A percentile compares a stretch with the other conserved stretches of the same genome.
Evolutionary conservation across 768 basidiomycete genomes (phyloP).

Genomic region (Lactarius akahatsu): DNA sequence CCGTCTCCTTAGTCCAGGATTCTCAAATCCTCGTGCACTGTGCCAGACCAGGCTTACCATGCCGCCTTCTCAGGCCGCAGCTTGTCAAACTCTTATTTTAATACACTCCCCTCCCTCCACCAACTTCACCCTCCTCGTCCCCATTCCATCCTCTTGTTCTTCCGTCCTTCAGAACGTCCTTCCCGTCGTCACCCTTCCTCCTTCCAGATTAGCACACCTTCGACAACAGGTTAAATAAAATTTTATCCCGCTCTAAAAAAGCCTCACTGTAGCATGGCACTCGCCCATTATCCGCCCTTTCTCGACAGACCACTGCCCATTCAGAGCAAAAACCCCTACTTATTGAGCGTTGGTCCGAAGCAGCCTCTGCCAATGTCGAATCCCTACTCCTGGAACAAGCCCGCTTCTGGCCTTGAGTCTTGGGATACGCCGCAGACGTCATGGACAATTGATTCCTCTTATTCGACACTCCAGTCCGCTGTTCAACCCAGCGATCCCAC

Average conservation of each 20-base stretch:
- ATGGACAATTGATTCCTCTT: conserved; percentile 29
- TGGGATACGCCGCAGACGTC: conserved; percentile 26
- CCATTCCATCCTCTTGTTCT: conserved; percentile 5
- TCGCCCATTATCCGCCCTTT: conserved; percentile 28
- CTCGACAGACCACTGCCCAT: conserved; percentile 25
- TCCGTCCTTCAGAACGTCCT: not conserved
- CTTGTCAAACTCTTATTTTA: conserved; percentile 25
- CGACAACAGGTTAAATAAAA: conserved; percentile 4
- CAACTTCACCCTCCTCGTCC: conserved; percentile 21
- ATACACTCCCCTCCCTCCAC: conserved; percentile 15
- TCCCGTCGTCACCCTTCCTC: not conserved
- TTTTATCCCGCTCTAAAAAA: conserved; percentile 20
- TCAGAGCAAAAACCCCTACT: conserved; percentile 28
- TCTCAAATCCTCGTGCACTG: conserved; percentile 23
- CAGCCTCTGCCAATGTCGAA: conserved; percentile 23
- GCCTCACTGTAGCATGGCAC: conserved; percentile 26
- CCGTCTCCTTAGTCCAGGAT: conserved; percentile 13
- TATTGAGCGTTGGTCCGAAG: conserved; percentile 18
- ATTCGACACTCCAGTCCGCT: conserved; percentile 27
- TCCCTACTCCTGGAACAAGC: conserved; percentile 27
- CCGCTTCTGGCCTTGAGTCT: conserved; percentile 17
- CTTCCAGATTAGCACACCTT: conserved; percentile 11
- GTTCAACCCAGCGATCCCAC: conserved; percentile 20
- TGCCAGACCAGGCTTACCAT: conserved; percentile 15
- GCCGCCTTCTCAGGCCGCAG: conserved; percentile 12